Evolutionary conservation across 2,329 filamentous ascomycete genomes (phyloP), one percentile per base, ranked within the genome.

Genomic region (Sordariomycetes sp.): DNA sequence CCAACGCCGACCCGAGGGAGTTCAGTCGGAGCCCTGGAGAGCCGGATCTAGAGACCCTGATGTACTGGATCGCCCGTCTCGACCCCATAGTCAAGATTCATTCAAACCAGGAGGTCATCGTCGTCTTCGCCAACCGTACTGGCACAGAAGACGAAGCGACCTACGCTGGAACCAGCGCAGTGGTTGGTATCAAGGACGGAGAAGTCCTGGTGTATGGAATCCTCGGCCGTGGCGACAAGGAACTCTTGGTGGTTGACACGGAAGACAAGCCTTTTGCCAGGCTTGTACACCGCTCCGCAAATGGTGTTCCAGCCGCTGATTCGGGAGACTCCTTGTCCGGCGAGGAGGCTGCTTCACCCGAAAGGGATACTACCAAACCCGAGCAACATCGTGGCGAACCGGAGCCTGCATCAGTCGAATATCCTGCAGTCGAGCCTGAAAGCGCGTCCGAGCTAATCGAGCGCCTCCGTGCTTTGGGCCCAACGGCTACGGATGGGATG

Each of bases 151-250:
- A 65, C 5, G 68, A 76, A 0, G 77, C 68, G 1, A 68, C 74
- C 1, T 92, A 86, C 53, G 79, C 83, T 0, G 85, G 85, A 0
- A 86, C 80, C 0, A 86, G 79, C 39, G 71, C 78, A 0, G 79
- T 88, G 0, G 54, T 88, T 20, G 75, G 77, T 4, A 72, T 90
- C 20, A 63, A 72, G 8, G 55, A 64, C 5, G 82, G 81, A 0
- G 72, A 77, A 28, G 76, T 86, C 8, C 75, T 59, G 32, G 67
- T 87, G 0, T 86, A 80, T 35, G 82, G 82, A 0, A 58, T 85
- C 0, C 59, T 86, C 4, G 82, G 82, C 0, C 78, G 83, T n/a
- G 75, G 72, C 1, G 74, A 82, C 35, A 77, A 83, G 46, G 73
- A 74, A 3, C 57, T 86, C 1, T 55, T 88, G 5, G 63, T 87